A percentile compares a stretch with the other conserved stretches of the same genome.
Conservation (phyloP, 106 monocot genomes). For the Phalaenopsis equestris region DNA sequence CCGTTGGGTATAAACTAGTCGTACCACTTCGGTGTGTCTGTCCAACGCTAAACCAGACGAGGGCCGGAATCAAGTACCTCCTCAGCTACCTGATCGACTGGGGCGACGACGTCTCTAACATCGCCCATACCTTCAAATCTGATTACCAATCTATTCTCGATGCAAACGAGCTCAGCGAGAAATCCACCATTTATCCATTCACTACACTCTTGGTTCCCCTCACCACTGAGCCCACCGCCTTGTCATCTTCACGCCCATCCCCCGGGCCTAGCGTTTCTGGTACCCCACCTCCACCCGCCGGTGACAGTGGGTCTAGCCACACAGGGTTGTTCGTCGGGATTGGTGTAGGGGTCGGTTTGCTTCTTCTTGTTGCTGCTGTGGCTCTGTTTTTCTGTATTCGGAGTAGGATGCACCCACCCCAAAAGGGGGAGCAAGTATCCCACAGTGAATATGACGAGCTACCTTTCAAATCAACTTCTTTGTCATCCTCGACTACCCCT, state of each 20-base stretch:
- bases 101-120: conserved; percentile 32
- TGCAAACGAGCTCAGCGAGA: conserved; percentile 34
- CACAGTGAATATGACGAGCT: background rate
- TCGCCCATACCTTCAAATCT: conserved; percentile 34
- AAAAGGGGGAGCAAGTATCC: background rate
- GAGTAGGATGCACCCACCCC: background rate
- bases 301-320: background rate
- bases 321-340: conserved; percentile 37
- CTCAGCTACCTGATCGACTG: conserved; percentile 43
- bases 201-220: conserved; percentile 70
- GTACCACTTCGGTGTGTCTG: conserved; percentile 85
- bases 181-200: conserved; percentile 40
- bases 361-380: conserved; percentile 6
- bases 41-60: conserved; percentile 41
- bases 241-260: conserved; percentile 10
- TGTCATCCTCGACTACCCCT: background rate
- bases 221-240: conserved; percentile 23
- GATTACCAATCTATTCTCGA: conserved; percentile 20
- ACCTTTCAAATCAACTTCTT: background rate
- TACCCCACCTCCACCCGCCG: conserved; percentile 8
- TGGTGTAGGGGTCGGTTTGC: conserved; percentile 29
- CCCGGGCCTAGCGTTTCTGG: conserved; percentile 12
- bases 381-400: conserved; percentile 12
- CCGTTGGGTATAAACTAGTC: conserved; percentile 9
- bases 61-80: conserved; percentile 41